phyloP scores from a whole-genome alignment of 2,329 filamentous ascomycete genomes.

The Daldinia sp. region DNA sequence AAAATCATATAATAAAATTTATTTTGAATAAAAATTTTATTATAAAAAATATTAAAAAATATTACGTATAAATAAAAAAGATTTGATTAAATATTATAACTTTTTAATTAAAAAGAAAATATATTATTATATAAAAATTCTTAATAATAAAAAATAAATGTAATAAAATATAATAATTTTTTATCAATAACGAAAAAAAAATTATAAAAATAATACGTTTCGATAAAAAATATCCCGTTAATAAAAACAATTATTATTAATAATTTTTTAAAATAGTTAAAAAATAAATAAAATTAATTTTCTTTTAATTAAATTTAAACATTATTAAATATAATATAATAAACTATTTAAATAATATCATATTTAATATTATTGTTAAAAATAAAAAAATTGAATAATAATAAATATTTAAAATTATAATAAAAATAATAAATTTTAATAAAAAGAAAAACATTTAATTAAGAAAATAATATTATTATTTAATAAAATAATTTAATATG shows the following conservation, averaged over 20 bases:
- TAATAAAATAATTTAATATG: neutral
- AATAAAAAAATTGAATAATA: neutral
- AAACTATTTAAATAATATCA: neutral
- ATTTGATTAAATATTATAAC: neutral
- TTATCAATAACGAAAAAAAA: neutral
- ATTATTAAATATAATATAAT: conserved; percentile 2
- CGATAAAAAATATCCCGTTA: neutral
- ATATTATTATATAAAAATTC: conserved; percentile 1
- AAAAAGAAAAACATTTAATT: neutral
- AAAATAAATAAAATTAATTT: neutral
- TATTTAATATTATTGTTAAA: neutral
- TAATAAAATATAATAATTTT: neutral
- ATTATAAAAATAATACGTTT: neutral
- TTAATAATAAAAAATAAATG: neutral
- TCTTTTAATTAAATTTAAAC: neutral
- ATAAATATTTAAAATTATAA: neutral
- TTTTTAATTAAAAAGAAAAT: neutral
- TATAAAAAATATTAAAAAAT: neutral
- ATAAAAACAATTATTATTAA: conserved; percentile 1
- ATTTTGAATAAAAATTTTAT: neutral
- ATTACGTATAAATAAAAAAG: neutral
- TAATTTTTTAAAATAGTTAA: neutral
- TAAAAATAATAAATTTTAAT: conserved; percentile 1
- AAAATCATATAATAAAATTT: neutral
- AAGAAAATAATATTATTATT: neutral